Evolutionary conservation across 2,329 filamentous ascomycete species (phyloP).

Genomic region (Aureobasidium sp.): DNA sequence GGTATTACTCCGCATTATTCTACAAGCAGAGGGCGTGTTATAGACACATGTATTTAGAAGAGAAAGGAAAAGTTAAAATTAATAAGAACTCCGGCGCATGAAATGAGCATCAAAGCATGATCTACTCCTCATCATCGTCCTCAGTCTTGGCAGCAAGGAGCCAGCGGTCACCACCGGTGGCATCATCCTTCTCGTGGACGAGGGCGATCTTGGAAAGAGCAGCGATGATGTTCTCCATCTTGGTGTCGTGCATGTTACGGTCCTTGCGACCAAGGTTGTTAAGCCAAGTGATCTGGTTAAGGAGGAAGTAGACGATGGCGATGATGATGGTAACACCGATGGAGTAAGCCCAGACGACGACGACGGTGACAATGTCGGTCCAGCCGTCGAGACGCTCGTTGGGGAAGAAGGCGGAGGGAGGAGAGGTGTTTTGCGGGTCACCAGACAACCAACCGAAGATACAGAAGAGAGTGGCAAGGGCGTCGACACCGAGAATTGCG

Average conservation of each 20-base stretch:
- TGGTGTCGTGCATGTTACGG: constrained; percentile 54
- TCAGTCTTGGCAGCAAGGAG: constrained; percentile 37
- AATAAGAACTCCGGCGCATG: constrained; percentile 10
- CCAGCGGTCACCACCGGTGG: constrained; percentile 39
- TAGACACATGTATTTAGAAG: constrained; percentile 15
- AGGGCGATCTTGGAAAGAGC: constrained; percentile 58
- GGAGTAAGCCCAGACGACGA: constrained; percentile 60
- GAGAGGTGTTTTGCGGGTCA: constrained; percentile 35
- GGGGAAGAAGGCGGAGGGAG: constrained; percentile 32
- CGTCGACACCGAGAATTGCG: constrained; percentile 66
- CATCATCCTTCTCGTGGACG: constrained; percentile 50
- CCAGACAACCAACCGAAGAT: constrained; percentile 68
- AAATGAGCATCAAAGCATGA: constrained; percentile 15
- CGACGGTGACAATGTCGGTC: constrained; percentile 57
- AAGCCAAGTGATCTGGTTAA: constrained; percentile 53
- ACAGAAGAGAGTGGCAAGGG: constrained; percentile 65
- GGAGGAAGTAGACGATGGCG: constrained; percentile 57
- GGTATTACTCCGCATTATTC: constrained; percentile 15
- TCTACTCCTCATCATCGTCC: constrained; percentile 44
- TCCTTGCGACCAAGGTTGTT: constrained; percentile 58
- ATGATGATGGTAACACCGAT: constrained; percentile 60
- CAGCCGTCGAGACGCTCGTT: constrained; percentile 38
- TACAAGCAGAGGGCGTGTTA: constrained; percentile 13
- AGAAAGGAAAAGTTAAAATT: constrained; percentile 8
- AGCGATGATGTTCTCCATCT: constrained; percentile 60